Evolutionary conservation across 495 filamentous ascomycete genomes (phyloP), one percentile per base, ranked within the genome.

Genomic region (Viridothelium virens): DNA sequence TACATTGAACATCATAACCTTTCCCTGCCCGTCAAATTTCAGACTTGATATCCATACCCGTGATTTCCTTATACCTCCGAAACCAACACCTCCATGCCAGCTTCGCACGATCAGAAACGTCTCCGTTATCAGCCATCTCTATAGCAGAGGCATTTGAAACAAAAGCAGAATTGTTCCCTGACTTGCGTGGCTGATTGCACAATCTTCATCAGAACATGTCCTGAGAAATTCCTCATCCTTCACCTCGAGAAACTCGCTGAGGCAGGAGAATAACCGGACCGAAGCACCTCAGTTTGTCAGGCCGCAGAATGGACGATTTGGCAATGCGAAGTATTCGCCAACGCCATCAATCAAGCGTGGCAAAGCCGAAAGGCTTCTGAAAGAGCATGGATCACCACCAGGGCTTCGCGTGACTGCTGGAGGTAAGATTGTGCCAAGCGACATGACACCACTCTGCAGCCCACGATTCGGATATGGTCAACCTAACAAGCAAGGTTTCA

Each of bases 351-450:
- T 77, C 67, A 76, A 77, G 66, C 68, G 71, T 18, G 73, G 72
- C 64, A 76, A 77, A 62, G 74, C 73, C 16, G 77, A 79, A 63
- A 67, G 68, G 18, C 73, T 88, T 46, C 75, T 87, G 25, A 83
- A 82, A 72, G 77, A 83, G 65, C 84, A 87, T 70, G 79, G 82
- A 1, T 86, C 85, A 33, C 84, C 86, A 5, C 82, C 77, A 16
- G 81, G 83, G 56, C 78, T 87, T 62, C 81, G 85, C 46, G 86
- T 88, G 59, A 87, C 85, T 50, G 86, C 86, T 65, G 85, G 84
- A 18, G 86, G 86, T n/a, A 81, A 79, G 41, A 83, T 88, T 53
- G 84, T 88, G 18, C 83, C 85, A 3, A 83, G 70, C 62, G 75
- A 77, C 64, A 67, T 77, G 44, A 66, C 70, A 3, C 72, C 75